phyloP scores from a whole-genome alignment of 2,329 filamentous ascomycete genomes.

The Ceratocystis alfenasii region DNA sequence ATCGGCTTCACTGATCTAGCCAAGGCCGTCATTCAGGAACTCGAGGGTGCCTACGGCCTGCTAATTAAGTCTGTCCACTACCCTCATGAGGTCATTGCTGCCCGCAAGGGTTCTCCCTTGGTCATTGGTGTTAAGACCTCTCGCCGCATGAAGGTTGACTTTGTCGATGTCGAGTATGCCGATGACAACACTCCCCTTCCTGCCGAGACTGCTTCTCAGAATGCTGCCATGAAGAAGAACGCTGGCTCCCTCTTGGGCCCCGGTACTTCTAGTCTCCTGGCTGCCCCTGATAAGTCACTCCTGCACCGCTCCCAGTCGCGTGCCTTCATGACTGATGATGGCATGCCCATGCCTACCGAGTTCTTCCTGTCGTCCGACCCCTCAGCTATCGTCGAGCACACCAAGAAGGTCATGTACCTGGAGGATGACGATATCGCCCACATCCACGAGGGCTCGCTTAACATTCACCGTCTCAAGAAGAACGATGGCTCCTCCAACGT shows the following conservation, averaged over 20 bases:
- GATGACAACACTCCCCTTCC: constrained; percentile 74
- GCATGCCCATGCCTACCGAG: constrained; percentile 92
- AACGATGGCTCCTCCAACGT: constrained; percentile 94
- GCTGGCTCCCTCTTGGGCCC: constrained; percentile 56
- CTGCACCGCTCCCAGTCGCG: constrained; percentile 97
- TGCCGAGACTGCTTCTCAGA: constrained; percentile 90
- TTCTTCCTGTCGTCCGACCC: constrained; percentile 99
- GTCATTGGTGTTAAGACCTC: constrained; percentile 91
- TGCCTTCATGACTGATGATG: constrained; percentile 97
- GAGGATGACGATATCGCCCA: constrained; percentile 99
- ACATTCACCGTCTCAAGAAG: constrained; percentile 97
- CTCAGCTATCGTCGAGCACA: constrained; percentile 97
- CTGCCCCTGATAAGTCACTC: constrained; percentile 91
- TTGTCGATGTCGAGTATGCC: constrained; percentile 95
- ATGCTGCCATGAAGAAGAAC: constrained; percentile 88
- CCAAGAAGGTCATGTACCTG: constrained; percentile 99
- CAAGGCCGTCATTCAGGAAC: constrained; percentile 96
- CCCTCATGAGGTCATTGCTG: constrained; percentile 93
- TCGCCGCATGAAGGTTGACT: constrained; percentile 99
- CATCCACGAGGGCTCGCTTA: constrained; percentile 96
- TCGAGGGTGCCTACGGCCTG: constrained; percentile 93
- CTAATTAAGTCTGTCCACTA: constrained; percentile 98
- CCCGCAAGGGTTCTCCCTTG: constrained; percentile 93
- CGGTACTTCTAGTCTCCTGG: constrained; percentile 50
- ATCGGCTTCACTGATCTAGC: constrained; percentile 94